phyloP scores from a whole-genome alignment of 1,139 yeast genomes.

The Arxiozyma bovina region DNA sequence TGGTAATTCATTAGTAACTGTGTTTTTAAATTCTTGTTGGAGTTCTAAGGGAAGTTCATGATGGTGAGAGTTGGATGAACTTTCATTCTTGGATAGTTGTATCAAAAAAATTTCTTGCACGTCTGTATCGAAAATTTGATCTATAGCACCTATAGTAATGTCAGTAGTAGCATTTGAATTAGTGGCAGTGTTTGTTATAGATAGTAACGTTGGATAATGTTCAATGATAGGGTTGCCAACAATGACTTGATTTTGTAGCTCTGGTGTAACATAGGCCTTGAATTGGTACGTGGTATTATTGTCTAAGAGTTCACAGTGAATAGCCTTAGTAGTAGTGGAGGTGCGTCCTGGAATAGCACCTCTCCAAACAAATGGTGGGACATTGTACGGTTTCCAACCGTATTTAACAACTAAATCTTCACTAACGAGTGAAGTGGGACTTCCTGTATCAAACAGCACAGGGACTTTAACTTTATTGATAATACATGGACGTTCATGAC shows the following conservation, averaged over 20 bases:
- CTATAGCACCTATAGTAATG: not conserved
- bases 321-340: not conserved
- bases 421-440: constrained; percentile 1
- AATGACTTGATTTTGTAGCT: not conserved
- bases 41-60: not conserved
- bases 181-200: too few relatives aligned
- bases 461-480: not conserved
- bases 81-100: not conserved
- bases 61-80: not conserved
- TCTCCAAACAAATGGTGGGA: not conserved
- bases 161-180: too few relatives aligned
- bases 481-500: not conserved
- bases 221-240: not conserved
- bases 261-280: not conserved
- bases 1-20: constrained; percentile 1
- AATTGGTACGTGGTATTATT: not conserved
- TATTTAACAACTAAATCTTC: not conserved
- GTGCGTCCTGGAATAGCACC: not conserved
- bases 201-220: not conserved
- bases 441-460: constrained; percentile 1
- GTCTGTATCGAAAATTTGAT: not conserved
- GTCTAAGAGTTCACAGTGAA: not conserved
- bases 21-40: not conserved
- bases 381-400: not conserved
- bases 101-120: not conserved